Conservation (phyloP, 2,329 filamentous ascomycete species). For the Metarhizium humberi region DNA sequence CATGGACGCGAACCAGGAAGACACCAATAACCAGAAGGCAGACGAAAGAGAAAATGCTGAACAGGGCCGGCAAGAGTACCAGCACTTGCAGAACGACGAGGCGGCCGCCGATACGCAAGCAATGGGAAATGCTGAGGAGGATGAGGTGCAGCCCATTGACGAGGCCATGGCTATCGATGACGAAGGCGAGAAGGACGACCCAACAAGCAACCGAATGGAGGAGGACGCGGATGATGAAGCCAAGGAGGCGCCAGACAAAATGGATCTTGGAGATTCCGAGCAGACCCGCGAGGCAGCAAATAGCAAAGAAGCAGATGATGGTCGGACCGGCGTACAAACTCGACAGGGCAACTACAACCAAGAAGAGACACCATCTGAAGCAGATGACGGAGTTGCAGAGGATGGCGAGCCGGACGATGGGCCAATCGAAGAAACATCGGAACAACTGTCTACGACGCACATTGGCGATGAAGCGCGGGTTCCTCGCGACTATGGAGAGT, state of each 20-base stretch:
- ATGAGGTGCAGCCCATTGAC: constrained; percentile 78
- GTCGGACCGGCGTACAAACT: constrained; percentile 50
- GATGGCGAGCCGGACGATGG: constrained; percentile 42
- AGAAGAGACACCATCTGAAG: constrained; percentile 34
- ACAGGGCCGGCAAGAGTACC: constrained; percentile 74
- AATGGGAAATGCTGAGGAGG: constrained; percentile 77
- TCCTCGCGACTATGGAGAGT: constrained; percentile 40
- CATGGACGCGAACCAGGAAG: constrained; percentile 41
- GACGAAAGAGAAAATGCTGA: constrained; percentile 47
- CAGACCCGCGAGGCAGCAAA: constrained; percentile 28
- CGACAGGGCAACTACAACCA: constrained; percentile 49
- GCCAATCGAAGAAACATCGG: constrained; percentile 42
- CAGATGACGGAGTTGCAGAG: constrained; percentile 29
- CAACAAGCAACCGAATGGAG: constrained; percentile 38
- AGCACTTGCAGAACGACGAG: constrained; percentile 82
- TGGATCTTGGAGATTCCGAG: constrained; percentile 27
- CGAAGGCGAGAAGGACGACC: constrained; percentile 55
- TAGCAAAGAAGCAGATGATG: constrained; percentile 38
- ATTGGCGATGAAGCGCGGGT: constrained; percentile 38
- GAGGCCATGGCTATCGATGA: constrained; percentile 81
- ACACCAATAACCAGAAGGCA: constrained; percentile 38
- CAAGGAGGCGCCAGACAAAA: constrained; percentile 31
- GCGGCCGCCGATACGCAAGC: constrained; percentile 81
- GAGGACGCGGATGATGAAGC: constrained; percentile 41
- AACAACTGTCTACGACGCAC: constrained; percentile 65